phyloP scores from a whole-genome alignment of 2,329 filamentous ascomycete genomes.

The Aspergillus thermomutatus region DNA sequence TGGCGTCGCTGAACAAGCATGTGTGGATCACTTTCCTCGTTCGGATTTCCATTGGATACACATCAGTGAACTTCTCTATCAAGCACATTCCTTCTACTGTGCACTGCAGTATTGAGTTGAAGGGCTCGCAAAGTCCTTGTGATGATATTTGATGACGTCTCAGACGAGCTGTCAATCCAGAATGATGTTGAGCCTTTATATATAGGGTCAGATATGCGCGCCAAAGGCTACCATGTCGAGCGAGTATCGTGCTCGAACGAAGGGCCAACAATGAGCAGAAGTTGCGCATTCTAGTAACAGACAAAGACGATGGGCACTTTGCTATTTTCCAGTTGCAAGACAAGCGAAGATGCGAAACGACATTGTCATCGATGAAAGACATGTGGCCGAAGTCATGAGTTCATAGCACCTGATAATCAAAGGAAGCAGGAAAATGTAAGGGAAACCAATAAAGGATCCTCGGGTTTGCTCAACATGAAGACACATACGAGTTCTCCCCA shows the following conservation, averaged over 20 bases:
- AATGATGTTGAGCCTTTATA: not conserved
- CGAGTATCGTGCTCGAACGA: conserved; percentile 4
- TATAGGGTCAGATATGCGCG: conserved; percentile 1
- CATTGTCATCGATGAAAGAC: conserved; percentile 17
- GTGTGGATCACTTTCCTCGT: conserved; percentile 18
- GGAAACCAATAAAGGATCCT: not conserved
- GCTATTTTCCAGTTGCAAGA: conserved; percentile 2
- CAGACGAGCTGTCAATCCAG: not conserved
- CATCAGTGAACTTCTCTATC: conserved; percentile 11
- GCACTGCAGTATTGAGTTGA: not conserved
- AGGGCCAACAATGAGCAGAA: conserved; percentile 10
- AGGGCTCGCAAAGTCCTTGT: not conserved
- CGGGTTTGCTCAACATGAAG: not conserved
- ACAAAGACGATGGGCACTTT: conserved; percentile 9
- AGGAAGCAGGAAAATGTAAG: not conserved
- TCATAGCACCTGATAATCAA: conserved; percentile 24
- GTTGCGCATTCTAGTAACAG: conserved; percentile 7
- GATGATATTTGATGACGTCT: not conserved
- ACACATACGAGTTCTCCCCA: not conserved
- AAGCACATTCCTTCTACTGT: conserved; percentile 13
- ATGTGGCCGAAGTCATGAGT: conserved; percentile 26
- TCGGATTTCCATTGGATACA: conserved; percentile 18
- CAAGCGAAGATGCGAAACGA: conserved; percentile 1
- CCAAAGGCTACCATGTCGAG: not conserved
- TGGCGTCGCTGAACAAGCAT: conserved; percentile 12